Evolutionary conservation across 352 stramenopile genomes (phyloP), one percentile per base, ranked within the genome.

Genomic region (Globisporangium takayamanum): DNA sequence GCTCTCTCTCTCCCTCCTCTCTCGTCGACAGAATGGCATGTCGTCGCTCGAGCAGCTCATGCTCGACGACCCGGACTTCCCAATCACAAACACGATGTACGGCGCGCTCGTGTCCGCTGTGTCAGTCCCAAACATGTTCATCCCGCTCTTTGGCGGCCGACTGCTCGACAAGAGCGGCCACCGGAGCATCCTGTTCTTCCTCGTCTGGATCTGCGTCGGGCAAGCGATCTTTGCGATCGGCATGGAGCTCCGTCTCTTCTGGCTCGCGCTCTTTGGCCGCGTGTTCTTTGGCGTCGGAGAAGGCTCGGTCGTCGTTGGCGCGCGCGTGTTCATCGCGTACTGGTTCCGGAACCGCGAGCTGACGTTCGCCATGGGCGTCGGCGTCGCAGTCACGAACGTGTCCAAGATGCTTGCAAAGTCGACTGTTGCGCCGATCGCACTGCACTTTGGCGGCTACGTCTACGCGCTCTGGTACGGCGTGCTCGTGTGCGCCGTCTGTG

Each of bases 321-420:
- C 76, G 18, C 77, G 85, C n/a, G 80, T 90, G 22, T 85, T 93
- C 41, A 86, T 94, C 62, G 81, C 83, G 2, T 91, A 80, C 33
- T 93, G 83, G 83, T 94, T 94, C 62, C 67, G 78, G 44, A 76
- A 88, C 60, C 73, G 66, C 20, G 85, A 94, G 64, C 74, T 95
- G n/a, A 94, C 84, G 12, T 95, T 94, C 48, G 86, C 86, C 44
- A 92, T 95, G 80, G 89, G 89, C 39, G 84, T 95, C 14, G 85
- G 67, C 45, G 87, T 97, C n/a, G 88, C 84, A 15, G 63, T 94
- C 41, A 94, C 89, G n/a, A 96, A 95, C 63, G 59, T 96, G 12
- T 91, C 79, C 59, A 96, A 96, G 79, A 97, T 95, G 78, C 57
- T 95, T n/a, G 87, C 88, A 15, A 96, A 95, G 68, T 71, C 88